A percentile compares a stretch with the other conserved stretches of the same genome.
These are phyloP conservation scores for Globisporangium nagaii DNA, from an alignment of 352 stramenopile species.

Conservation along the genomic window DNA sequence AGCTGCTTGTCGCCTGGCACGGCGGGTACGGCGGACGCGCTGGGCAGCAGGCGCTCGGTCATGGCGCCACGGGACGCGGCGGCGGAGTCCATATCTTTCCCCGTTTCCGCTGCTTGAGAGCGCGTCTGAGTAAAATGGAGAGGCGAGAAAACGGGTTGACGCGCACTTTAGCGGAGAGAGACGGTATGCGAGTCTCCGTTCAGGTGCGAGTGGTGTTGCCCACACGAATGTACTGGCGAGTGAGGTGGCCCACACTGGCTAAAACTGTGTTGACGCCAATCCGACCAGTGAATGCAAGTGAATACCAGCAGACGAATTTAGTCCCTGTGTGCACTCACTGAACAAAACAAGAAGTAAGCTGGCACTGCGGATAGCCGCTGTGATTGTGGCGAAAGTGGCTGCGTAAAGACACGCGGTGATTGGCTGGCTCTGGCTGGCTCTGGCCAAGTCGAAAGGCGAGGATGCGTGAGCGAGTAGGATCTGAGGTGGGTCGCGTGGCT, in stretches of 20 bases:
- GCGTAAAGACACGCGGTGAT: conserved; percentile 6
- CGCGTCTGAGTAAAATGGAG: neutral
- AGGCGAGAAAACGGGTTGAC: neutral
- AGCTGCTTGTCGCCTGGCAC: conserved; percentile 10
- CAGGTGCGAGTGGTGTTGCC: neutral
- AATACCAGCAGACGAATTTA: no score
- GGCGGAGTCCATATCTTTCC: conserved; percentile 16
- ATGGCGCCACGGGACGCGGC: conserved; percentile 8
- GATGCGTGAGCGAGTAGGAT: no score
- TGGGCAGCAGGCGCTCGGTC: conserved; percentile 33
- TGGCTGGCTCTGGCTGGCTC: conserved; percentile 3
- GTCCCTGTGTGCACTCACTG: no score
- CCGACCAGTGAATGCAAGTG: no score
- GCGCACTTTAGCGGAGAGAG: neutral
- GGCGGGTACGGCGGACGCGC: conserved; percentile 1
- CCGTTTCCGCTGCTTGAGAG: conserved; percentile 8
- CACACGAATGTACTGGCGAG: neutral
- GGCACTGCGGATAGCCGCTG: neutral
- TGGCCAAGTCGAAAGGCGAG: no score
- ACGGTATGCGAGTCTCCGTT: neutral
- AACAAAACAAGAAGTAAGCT: no score
- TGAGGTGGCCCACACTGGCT: no score
- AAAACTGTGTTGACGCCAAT: no score
- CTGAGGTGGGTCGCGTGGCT: conserved; percentile 9
- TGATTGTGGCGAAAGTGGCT: neutral